Evolutionary conservation across 129 eudicot genomes (phyloP).

Genomic region (Dittrichia graveolens): DNA sequence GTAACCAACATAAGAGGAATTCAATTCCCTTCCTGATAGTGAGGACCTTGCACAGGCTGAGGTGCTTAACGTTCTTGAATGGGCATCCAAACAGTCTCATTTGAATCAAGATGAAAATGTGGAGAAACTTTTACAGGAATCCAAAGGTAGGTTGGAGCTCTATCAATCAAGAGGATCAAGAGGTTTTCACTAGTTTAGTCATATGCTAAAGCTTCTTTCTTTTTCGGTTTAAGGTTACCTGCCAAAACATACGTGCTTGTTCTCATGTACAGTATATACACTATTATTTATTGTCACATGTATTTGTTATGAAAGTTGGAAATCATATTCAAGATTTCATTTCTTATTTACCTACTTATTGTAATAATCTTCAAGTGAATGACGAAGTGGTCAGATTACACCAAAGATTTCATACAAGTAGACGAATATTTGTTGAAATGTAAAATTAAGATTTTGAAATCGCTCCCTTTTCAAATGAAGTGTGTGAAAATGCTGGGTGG

Average conservation of each 20-base stretch:
- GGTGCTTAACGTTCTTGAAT: conserved; percentile 48
- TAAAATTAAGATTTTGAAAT: too few relatives aligned
- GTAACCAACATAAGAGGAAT: too few relatives aligned
- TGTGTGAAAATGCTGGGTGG: too few relatives aligned
- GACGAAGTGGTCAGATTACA: neutral
- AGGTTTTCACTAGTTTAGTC: conserved; percentile 41
- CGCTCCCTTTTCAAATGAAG: too few relatives aligned
- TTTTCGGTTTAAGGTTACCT: conserved; percentile 4
- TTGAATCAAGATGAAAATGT: conserved; percentile 32
- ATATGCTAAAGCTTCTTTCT: conserved; percentile 5
- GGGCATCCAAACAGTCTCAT: conserved; percentile 46
- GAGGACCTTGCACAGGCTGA: conserved; percentile 47
- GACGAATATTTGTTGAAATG: too few relatives aligned
- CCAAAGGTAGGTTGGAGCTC: conserved; percentile 48
- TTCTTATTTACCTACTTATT: neutral
- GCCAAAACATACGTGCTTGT: conserved; percentile 20
- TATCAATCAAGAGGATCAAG: conserved; percentile 57
- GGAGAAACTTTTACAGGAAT: conserved; percentile 37
- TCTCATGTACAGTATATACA: conserved; percentile 15
- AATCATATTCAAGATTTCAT: conserved; percentile 15
- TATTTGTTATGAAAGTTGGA: conserved; percentile 5
- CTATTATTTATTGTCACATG: conserved; percentile 18
- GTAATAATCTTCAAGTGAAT: neutral
- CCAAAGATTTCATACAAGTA: too few relatives aligned
- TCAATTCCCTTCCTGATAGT: too few relatives aligned